Evolutionary conservation across 2,329 filamentous ascomycete genomes (phyloP).

Genomic region (Amphichorda felina): DNA sequence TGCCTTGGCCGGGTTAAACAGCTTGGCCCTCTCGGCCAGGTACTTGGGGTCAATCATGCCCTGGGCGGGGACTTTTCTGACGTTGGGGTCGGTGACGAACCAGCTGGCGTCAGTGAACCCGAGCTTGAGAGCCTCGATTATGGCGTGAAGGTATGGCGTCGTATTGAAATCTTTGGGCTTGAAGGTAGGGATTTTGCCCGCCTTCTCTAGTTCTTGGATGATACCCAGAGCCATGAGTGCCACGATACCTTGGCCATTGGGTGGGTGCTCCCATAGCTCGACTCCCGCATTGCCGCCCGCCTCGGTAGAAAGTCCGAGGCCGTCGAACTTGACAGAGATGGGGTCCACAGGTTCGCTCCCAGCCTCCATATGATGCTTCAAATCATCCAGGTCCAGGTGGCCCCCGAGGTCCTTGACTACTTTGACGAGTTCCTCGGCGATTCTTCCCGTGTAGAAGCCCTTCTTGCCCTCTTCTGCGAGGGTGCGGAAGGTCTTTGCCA

Average conservation of each 20-base stretch:
- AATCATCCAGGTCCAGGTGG: conserved; percentile 65
- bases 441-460: conserved; percentile 79
- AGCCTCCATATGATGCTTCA: conserved; percentile 57
- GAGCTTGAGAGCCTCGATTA: conserved; percentile 81
- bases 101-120: conserved; percentile 83
- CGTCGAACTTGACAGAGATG: conserved; percentile 69
- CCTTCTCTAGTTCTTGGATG: conserved; percentile 70
- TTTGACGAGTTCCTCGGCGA: conserved; percentile 72
- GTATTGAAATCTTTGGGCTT: conserved; percentile 66
- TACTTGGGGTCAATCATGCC: conserved; percentile 63
- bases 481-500: conserved; percentile 71
- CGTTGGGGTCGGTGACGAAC: conserved; percentile 79
- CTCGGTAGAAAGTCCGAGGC: conserved; percentile 35
- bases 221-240: conserved; percentile 92
- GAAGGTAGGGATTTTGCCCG: conserved; percentile 64
- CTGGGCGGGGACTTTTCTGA: conserved; percentile 53
- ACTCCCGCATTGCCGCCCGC: conserved; percentile 35
- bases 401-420: conserved; percentile 69
- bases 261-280: conserved; percentile 91
- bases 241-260: conserved; percentile 92
- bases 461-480: conserved; percentile 73
- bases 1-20: conserved; percentile 45
- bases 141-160: conserved; percentile 66
- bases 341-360: conserved; percentile 73
- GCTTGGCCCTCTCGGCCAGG: conserved; percentile 53